Evolutionary conservation across 2,329 filamentous ascomycete species (phyloP), one percentile per base, ranked within the genome.

Genomic region (Aureobasidium sp.): DNA sequence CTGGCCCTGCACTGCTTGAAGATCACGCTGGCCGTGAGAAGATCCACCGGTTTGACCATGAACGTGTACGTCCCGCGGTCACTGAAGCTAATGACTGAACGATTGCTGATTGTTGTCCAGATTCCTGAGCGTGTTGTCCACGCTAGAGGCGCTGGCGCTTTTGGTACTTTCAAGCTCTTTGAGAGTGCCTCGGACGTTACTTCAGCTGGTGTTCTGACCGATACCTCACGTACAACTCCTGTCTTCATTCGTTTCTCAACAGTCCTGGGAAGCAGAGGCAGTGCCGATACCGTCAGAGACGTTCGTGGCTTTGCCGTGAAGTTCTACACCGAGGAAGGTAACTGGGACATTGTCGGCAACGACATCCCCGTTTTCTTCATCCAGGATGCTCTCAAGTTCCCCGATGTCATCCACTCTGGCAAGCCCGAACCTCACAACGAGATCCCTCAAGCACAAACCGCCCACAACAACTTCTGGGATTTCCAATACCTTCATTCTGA

Each of bases 281-380:
- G 86, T 57, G 87, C 89, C 6, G 90, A 94, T 71, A 92, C 88
- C 0, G 89, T 92, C 1, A 84, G 90, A n/a, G 89, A 94, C 77
- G 87, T 92, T 2, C 84, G 89, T 41, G 89, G 90, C 1, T 94
- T 93, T 66, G 88, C 89, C 0, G 75, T 90, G 65, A 90, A 90
- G 73, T 85, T 90, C 69, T 92, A 92, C 71, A 92, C 89, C 0
- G 77, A 88, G 0, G 88, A 92, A 27, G 89, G 88, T 4, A 91
- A 89, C 67, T 90, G 86, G 84, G 87, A 90, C 39, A 68, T 72
- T 5, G 70, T 73, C 17, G 87, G 86, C 37, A 90, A 91, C 74
- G 85, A 90, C 66, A 89, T 89, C 47, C 86, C 87, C 0, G 85
- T 90, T 13, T 89, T 90, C 74, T 90, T 90, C 73, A 88, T 90